These are phyloP conservation scores for Candida germanica DNA, from an alignment of 805 yeast genomes.

Conservation along the genomic window DNA sequence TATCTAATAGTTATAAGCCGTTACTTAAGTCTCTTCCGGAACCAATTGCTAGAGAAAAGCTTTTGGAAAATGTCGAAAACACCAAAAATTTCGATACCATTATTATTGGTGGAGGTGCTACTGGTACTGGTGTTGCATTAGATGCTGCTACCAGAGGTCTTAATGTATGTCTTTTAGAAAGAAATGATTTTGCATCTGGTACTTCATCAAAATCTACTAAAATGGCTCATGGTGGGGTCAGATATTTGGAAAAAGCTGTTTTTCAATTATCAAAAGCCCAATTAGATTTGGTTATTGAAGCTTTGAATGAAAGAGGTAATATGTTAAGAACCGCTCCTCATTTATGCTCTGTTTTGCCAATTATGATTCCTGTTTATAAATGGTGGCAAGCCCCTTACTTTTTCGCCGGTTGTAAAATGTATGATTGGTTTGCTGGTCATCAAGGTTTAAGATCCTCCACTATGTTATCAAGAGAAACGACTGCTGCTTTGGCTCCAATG, in stretches of 20 bases:
- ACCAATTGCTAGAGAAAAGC: constrained; percentile 57
- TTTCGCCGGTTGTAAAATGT: constrained; percentile 86
- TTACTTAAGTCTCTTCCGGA: constrained; percentile 42
- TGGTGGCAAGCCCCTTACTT: constrained; percentile 96
- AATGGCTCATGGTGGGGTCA: constrained; percentile 97
- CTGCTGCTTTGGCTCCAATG: constrained; percentile 81
- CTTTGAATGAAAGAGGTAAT: constrained; percentile 47
- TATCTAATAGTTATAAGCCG: constrained; percentile 37
- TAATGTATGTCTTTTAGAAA: constrained; percentile 82
- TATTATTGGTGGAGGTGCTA: constrained; percentile 94
- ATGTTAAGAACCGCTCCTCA: constrained; percentile 92
- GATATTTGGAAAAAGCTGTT: constrained; percentile 92
- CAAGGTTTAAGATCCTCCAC: constrained; percentile 81
- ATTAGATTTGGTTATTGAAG: constrained; percentile 32
- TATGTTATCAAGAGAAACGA: constrained; percentile 60
- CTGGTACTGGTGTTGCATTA: constrained; percentile 89
- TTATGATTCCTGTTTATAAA: constrained; percentile 92
- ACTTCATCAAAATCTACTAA: constrained; percentile 93
- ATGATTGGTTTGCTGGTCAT: constrained; percentile 88
- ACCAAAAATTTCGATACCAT: constrained; percentile 68
- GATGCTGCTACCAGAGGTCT: constrained; percentile 91
- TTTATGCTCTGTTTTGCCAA: constrained; percentile 79
- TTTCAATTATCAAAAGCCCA: constrained; percentile 90
- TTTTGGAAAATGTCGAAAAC: constrained; percentile 42
- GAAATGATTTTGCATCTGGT: constrained; percentile 86